Base-by-base conservation (phyloP, 2,329 filamentous ascomycete genomes). In the Iodosphaeria phyllophila region DNA sequence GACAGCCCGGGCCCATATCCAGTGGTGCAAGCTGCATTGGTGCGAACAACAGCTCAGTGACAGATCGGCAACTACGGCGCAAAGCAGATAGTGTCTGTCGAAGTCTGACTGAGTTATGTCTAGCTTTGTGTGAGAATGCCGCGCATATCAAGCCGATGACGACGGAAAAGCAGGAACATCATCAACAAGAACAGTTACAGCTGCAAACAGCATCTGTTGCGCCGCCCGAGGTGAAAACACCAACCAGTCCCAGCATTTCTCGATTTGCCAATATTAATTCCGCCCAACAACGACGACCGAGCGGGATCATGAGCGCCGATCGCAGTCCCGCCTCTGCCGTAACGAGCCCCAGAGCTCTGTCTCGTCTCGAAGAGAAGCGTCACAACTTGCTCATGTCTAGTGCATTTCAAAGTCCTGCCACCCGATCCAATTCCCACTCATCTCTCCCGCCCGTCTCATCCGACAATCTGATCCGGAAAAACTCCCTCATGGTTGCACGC, bases 61-160 rank as follows among this genome's bases (percentile, higher is more conserved):
- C 78, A 1, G 86, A 98, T 44, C 70, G 89, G 25, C 80, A 92
- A 43, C 60, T 92, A 10, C 71, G 83, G 24, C 71, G 86, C 32
- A 93, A 92, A 48, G 80, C 82, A 15, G 86, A 98, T 43, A 83
- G 77, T 41, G 71, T 98, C 43, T 95, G 89, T 46, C 75, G 86
- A 27, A 89, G 78, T 41, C 54, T 98, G 35, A 95, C 86, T 0
- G 89, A 98, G 47, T 60, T 98, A 5, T 92, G 82, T 43, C 65
- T 98, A 28, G 78, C 83, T 1, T 55, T 98, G 27, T 72, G 73
- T 16, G 76, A 79, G 33, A 65, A 69, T 20, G 44, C 43, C 4
- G 41, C 44, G 2, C 50, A 50, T 25, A 32, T 35, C 11, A 56
- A 54, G 32, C 36, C 42, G n/a, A n/a, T n/a, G n/a, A n/a, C n/a